phyloP scores from a whole-genome alignment of 2,329 filamentous ascomycete genomes.

The Colletotrichum sp. region DNA sequence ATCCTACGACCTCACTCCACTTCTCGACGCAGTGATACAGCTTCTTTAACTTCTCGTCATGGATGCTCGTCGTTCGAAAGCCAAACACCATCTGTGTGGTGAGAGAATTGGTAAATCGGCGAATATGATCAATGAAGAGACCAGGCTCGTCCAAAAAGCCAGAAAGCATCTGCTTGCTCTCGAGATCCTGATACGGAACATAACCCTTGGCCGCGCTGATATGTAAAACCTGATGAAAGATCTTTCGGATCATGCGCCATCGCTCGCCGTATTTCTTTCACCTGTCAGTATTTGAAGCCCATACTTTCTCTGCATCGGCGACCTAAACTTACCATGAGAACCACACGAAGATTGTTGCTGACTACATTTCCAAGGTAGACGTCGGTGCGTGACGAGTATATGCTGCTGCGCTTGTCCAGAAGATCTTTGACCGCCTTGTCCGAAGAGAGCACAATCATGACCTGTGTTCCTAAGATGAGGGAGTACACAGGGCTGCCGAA shows the following conservation, averaged over 20 bases:
- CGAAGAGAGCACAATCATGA: slow-evolving; percentile 51
- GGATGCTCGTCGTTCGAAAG: slow-evolving; percentile 45
- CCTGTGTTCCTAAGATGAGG: slow-evolving; percentile 53
- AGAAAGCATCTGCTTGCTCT: slow-evolving; percentile 52
- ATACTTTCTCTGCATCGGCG: background rate
- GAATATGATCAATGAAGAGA: slow-evolving; percentile 47
- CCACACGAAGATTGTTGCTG: background rate
- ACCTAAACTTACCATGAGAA: background rate
- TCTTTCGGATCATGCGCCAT: slow-evolving; percentile 25
- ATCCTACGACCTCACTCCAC: slow-evolving; percentile 42
- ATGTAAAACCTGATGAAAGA: slow-evolving; percentile 44
- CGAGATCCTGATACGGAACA: slow-evolving; percentile 37
- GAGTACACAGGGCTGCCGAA: slow-evolving; percentile 48
- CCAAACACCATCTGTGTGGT: slow-evolving; percentile 58
- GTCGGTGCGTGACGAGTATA: slow-evolving; percentile 51
- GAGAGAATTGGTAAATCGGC: slow-evolving; percentile 53
- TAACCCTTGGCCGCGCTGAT: slow-evolving; percentile 43
- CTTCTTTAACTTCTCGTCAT: slow-evolving; percentile 47
- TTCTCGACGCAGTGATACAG: slow-evolving; percentile 44
- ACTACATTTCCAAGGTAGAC: background rate
- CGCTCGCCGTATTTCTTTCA: background rate
- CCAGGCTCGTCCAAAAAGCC: slow-evolving; percentile 39
- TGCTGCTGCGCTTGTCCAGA: slow-evolving; percentile 52
- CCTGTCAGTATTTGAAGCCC: background rate
- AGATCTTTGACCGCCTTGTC: slow-evolving; percentile 54